phyloP scores from a whole-genome alignment of 225 moss, liverwort and hornwort genomes.

The Straminergon stramineum region DNA sequence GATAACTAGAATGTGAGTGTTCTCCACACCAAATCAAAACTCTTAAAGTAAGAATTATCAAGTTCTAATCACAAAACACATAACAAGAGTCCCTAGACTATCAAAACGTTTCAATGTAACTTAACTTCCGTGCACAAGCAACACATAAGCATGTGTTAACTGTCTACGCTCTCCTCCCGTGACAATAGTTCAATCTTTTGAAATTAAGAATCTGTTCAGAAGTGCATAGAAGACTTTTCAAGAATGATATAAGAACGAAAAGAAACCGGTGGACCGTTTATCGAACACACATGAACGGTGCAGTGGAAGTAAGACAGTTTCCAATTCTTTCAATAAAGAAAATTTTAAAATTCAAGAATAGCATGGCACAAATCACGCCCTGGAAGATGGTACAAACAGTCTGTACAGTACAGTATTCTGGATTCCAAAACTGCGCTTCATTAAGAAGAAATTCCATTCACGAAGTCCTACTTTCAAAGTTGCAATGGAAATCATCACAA shows the following conservation, averaged over 20 bases:
- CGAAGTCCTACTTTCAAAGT: neutral
- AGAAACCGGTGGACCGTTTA: neutral
- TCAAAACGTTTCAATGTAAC: neutral
- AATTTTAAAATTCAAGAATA: neutral
- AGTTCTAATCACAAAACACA: neutral
- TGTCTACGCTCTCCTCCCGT: too few species aligned
- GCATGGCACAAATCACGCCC: neutral
- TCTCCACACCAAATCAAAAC: neutral
- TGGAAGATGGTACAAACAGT: neutral
- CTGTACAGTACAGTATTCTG: neutral
- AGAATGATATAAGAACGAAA: neutral
- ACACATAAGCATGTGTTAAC: neutral
- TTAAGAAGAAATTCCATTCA: too few species aligned
- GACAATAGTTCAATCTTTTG: neutral
- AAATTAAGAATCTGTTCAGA: neutral
- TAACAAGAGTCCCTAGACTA: neutral
- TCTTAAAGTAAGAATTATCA: neutral
- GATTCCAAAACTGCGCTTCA: too few species aligned
- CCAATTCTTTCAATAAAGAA: neutral
- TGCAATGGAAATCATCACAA: neutral
- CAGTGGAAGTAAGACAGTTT: neutral
- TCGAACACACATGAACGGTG: too few species aligned
- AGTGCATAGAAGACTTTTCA: neutral
- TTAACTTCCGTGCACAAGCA: too few species aligned
- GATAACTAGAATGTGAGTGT: neutral